Evolutionary conservation across 352 stramenopile genomes (phyloP).

Genomic region (Globisporangium rhizosaccharum): DNA sequence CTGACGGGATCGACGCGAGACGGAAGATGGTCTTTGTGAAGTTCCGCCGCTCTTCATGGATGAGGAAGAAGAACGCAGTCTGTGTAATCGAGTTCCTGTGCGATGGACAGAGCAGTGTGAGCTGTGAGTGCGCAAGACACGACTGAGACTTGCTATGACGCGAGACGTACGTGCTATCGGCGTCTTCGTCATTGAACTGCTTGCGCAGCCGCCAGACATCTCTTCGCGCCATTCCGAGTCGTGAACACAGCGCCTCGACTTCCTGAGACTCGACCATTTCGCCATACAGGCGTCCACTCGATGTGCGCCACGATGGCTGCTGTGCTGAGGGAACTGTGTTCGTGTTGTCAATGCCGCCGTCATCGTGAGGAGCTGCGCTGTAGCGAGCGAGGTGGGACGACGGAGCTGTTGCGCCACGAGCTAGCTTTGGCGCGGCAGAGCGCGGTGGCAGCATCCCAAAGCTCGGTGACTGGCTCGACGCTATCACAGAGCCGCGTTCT

Average conservation of each 20-base stretch:
- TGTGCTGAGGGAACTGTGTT: neutral
- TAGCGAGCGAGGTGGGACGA: neutral
- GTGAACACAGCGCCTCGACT: slow-evolving; percentile 25
- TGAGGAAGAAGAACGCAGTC: slow-evolving; percentile 50
- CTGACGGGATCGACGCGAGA: slow-evolving; percentile 18
- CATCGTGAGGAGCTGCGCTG: neutral
- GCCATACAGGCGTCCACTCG: slow-evolving; percentile 10
- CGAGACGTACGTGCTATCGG: slow-evolving; percentile 23
- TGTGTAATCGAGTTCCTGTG: slow-evolving; percentile 33
- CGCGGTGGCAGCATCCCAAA: neutral
- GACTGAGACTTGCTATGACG: neutral
- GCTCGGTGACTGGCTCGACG: neutral
- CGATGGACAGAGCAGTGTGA: neutral
- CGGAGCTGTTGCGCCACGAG: neutral
- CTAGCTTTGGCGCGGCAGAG: neutral
- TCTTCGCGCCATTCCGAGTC: slow-evolving; percentile 24
- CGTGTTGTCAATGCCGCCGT: neutral
- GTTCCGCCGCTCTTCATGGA: slow-evolving; percentile 37
- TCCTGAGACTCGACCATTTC: slow-evolving; percentile 22
- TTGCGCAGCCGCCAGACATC: slow-evolving; percentile 28
- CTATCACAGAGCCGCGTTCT: too few relatives aligned
- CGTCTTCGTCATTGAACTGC: slow-evolving; percentile 38
- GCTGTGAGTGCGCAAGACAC: neutral
- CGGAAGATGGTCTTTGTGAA: slow-evolving; percentile 41
- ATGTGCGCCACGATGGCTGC: slow-evolving; percentile 3